Conservation (phyloP, 1,284 basidiomycete species). For the Erythrobasidium hasegawianum region DNA sequence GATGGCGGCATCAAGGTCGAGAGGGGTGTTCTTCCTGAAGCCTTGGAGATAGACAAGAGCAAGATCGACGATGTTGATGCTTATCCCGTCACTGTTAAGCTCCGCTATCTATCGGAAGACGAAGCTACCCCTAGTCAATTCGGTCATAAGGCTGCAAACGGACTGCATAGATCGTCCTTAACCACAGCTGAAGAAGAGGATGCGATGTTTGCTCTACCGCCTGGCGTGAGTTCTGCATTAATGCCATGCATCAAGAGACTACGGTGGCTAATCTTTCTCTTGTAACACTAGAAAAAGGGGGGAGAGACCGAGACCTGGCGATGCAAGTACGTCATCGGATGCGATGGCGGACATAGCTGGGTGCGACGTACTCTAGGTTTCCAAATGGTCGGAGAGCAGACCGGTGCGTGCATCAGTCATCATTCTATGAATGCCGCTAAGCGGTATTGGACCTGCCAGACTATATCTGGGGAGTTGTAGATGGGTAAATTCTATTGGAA, state of each 20-base stretch:
- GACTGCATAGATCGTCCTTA: slow-evolving; percentile 41
- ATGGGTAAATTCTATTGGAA: slow-evolving; percentile 25
- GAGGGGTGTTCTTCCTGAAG: slow-evolving; percentile 43
- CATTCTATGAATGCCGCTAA: not conserved
- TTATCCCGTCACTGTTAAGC: slow-evolving; percentile 42
- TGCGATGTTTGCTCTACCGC: slow-evolving; percentile 26
- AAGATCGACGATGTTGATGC: slow-evolving; percentile 37
- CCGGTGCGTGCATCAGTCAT: slow-evolving; percentile 49
- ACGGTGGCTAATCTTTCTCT: not conserved
- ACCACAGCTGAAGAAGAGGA: slow-evolving; percentile 43
- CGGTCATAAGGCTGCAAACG: slow-evolving; percentile 37
- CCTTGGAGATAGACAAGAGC: slow-evolving; percentile 40
- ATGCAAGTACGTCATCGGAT: slow-evolving; percentile 62
- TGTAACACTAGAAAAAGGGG: slow-evolving; percentile 1
- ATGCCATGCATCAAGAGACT: not conserved
- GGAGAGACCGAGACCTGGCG: slow-evolving; percentile 53
- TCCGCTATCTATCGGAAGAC: slow-evolving; percentile 46
- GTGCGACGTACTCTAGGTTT: slow-evolving; percentile 66
- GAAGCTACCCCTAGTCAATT: slow-evolving; percentile 44
- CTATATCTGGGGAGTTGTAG: slow-evolving; percentile 68
- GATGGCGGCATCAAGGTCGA: slow-evolving; percentile 39
- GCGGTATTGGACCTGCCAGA: slow-evolving; percentile 49
- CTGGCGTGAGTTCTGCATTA: slow-evolving; percentile 7
- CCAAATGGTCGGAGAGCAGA: slow-evolving; percentile 69
- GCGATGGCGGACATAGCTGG: slow-evolving; percentile 74